Evolutionary conservation across 805 yeast species (phyloP).

Genomic region (Tetrapisispora nanseiensis): DNA sequence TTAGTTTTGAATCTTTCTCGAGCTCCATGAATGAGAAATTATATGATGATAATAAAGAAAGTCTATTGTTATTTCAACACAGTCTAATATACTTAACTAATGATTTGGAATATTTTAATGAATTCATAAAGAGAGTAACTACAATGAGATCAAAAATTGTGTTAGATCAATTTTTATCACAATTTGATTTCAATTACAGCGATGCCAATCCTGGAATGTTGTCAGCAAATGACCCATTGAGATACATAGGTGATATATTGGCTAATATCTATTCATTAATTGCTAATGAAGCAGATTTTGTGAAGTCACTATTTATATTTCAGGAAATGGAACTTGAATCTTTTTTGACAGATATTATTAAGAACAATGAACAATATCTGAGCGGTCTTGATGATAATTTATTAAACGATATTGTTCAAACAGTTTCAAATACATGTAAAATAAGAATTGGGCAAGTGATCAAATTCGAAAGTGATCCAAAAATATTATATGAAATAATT

Average conservation of each 20-base stretch:
- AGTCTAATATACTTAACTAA: conserved; percentile 29
- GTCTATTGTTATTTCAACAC: conserved; percentile 23
- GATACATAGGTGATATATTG: conserved; percentile 77
- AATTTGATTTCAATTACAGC: conserved; percentile 32
- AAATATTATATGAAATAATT: conserved; percentile 46
- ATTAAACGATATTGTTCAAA: conserved; percentile 25
- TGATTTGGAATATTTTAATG: conserved; percentile 44
- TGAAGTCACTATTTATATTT: conserved; percentile 50
- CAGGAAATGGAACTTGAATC: conserved; percentile 15
- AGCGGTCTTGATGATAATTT: conserved; percentile 21
- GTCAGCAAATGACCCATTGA: conserved; percentile 67
- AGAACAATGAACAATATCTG: conserved; percentile 19
- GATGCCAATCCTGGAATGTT: conserved; percentile 43
- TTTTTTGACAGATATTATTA: conserved; percentile 12
- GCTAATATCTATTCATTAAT: conserved; percentile 82
- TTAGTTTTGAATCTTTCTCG: conserved; percentile 20
- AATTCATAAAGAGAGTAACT: conserved; percentile 52
- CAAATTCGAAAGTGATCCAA: conserved; percentile 51
- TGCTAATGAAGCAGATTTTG: conserved; percentile 77
- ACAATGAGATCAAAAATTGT: conserved; percentile 58
- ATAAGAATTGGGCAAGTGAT: conserved; percentile 60
- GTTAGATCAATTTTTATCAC: conserved; percentile 57
- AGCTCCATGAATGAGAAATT: conserved; percentile 11
- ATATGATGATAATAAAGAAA: conserved; percentile 7
- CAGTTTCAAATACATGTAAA: conserved; percentile 42